Conservation (phyloP, 139 green algal genomes). For the Yamagishiella unicocca region DNA sequence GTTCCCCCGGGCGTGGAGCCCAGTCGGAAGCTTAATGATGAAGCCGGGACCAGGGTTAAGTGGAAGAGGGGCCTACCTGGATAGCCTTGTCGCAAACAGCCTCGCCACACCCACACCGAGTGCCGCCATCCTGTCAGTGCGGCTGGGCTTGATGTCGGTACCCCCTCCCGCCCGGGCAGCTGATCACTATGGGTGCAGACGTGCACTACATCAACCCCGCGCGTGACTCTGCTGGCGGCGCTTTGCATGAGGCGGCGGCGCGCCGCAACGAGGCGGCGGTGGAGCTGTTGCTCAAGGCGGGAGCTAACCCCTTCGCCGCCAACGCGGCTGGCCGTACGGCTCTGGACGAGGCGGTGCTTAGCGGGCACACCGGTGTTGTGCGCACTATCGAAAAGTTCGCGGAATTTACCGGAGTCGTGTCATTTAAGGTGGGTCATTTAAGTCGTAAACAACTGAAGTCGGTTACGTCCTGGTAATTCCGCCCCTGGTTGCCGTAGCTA, state of each 20-base stretch:
- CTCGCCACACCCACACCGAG: not conserved
- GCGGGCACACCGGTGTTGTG: constrained; percentile 12
- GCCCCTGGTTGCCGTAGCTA: too few species aligned
- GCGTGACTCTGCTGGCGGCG: not conserved
- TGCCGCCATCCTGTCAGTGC: not conserved
- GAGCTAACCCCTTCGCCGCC: constrained; percentile 29
- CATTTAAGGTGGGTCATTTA: constrained; percentile 23
- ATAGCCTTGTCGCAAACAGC: not conserved
- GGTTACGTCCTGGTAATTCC: too few species aligned
- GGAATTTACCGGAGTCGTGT: not conserved
- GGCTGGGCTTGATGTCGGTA: not conserved
- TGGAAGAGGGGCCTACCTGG: not conserved
- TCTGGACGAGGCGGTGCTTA: constrained; percentile 38
- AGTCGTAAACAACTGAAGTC: too few species aligned
- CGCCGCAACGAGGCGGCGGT: constrained; percentile 42
- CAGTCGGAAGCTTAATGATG: not conserved
- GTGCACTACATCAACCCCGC: constrained; percentile 36
- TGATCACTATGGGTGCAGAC: constrained; percentile 50
- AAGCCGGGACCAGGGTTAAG: not conserved
- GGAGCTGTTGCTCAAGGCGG: constrained; percentile 27
- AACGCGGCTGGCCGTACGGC: constrained; percentile 17
- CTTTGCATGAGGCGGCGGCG: constrained; percentile 55
- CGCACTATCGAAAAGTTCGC: constrained; percentile 31
- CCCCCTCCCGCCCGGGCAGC: constrained; percentile 16
- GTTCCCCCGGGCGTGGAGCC: not conserved